Evolutionary conservation across 2,329 filamentous ascomycete species (phyloP).

Genomic region (Fusarium incarnatum): DNA sequence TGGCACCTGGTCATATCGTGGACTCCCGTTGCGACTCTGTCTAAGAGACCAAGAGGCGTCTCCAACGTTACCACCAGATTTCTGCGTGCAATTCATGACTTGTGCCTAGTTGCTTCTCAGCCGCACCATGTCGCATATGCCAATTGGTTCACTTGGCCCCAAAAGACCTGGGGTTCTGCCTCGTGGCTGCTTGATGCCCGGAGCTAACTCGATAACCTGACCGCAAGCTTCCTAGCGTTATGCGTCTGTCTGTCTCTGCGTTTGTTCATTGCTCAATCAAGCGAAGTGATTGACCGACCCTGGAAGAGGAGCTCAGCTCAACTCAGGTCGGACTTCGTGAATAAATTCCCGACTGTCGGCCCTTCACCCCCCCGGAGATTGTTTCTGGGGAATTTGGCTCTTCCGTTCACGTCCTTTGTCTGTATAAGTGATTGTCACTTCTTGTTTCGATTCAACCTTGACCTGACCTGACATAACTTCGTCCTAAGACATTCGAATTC

Average conservation of each 20-base stretch:
- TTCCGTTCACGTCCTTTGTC: slow-evolving; percentile 7
- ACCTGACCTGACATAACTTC: not conserved
- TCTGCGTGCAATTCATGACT: slow-evolving; percentile 21
- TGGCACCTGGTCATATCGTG: slow-evolving; percentile 6
- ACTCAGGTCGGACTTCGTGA: slow-evolving; percentile 15
- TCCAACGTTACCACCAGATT: slow-evolving; percentile 22
- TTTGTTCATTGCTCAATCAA: slow-evolving; percentile 24
- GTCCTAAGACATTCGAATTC: slow-evolving; percentile 9
- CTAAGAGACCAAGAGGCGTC: slow-evolving; percentile 8
- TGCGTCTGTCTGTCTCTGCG: slow-evolving; percentile 11
- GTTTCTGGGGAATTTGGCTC: slow-evolving; percentile 17
- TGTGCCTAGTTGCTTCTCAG: slow-evolving; percentile 38
- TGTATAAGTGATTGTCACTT: slow-evolving; percentile 24
- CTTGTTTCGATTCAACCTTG: not conserved
- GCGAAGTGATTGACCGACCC: slow-evolving; percentile 33
- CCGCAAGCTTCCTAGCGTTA: slow-evolving; percentile 40
- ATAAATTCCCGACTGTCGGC: slow-evolving; percentile 35
- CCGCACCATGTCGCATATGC: slow-evolving; percentile 32
- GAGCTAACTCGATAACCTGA: slow-evolving; percentile 23
- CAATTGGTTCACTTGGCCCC: slow-evolving; percentile 31
- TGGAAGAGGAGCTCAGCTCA: slow-evolving; percentile 21
- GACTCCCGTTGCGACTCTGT: slow-evolving; percentile 14
- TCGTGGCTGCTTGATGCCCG: slow-evolving; percentile 33
- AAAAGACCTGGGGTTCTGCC: slow-evolving; percentile 32
- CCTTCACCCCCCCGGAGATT: slow-evolving; percentile 2